These are phyloP conservation scores for Magnaporthiopsis incrustans DNA, from an alignment of 2,329 filamentous ascomycete genomes.

Conservation along the genomic window DNA sequence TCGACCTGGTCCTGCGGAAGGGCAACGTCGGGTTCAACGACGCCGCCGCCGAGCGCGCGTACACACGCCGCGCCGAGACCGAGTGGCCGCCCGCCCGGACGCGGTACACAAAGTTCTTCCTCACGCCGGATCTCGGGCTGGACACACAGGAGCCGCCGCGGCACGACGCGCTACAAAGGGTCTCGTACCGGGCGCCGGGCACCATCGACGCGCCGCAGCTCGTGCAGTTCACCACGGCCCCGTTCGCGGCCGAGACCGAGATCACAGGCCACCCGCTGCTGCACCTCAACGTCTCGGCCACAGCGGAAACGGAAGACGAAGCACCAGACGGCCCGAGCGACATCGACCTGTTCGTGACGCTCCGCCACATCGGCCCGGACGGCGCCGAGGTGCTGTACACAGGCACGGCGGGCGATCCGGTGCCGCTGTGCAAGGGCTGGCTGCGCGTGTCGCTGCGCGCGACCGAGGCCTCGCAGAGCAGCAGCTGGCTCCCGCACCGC, in stretches of 20 bases:
- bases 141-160: neutral
- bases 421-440: slow-evolving; percentile 58
- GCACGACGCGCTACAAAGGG: slow-evolving; percentile 21
- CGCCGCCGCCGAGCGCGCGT: slow-evolving; percentile 49
- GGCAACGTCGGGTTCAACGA: slow-evolving; percentile 62
- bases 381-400: slow-evolving; percentile 56
- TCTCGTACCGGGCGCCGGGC: slow-evolving; percentile 53
- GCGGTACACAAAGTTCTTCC: slow-evolving; percentile 52
- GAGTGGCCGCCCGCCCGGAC: slow-evolving; percentile 63
- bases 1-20: slow-evolving; percentile 54
- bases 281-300: slow-evolving; percentile 56
- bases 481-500: slow-evolving; percentile 46
- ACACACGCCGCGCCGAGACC: slow-evolving; percentile 44
- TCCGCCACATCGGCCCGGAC: slow-evolving; percentile 46
- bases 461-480: slow-evolving; percentile 43
- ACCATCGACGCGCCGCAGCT: slow-evolving; percentile 37
- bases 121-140: slow-evolving; percentile 40
- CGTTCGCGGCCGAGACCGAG: slow-evolving; percentile 57
- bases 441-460: slow-evolving; percentile 50
- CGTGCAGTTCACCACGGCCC: slow-evolving; percentile 47
- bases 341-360: slow-evolving; percentile 56
- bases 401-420: slow-evolving; percentile 54
- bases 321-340: slow-evolving; percentile 29
- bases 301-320: slow-evolving; percentile 25
- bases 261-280: slow-evolving; percentile 61